A percentile compares a stretch with the other conserved stretches of the same genome.
Evolutionary conservation across 2,329 filamentous ascomycete species (phyloP).

Genomic region (Chrysoporthe deuterocubensis): DNA sequence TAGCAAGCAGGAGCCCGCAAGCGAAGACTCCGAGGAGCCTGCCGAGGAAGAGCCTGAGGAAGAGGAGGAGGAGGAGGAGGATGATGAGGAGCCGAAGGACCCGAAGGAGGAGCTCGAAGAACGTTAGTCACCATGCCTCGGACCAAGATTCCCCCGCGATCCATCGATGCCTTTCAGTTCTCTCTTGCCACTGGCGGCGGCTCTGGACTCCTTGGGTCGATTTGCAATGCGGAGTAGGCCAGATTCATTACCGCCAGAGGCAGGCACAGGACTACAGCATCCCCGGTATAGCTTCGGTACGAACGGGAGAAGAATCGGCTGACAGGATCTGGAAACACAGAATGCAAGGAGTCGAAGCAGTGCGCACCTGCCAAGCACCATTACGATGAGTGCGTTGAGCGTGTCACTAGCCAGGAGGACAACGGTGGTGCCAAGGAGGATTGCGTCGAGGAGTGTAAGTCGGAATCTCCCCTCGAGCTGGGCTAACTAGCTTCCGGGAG

Average conservation of each 20-base stretch:
- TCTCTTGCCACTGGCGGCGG: background rate
- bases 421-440: constrained; percentile 80
- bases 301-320: constrained; percentile 12
- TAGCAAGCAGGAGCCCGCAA: constrained; percentile 40
- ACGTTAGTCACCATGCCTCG: constrained; percentile 65
- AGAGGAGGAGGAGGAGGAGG: constrained; percentile 79
- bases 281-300: background rate
- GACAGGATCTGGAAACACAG: constrained; percentile 52
- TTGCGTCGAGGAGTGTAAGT: constrained; percentile 99
- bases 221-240: background rate
- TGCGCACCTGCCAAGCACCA: constrained; percentile 94
- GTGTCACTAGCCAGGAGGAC: constrained; percentile 74
- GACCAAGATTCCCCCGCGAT: background rate
- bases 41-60: constrained; percentile 48
- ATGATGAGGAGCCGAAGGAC: constrained; percentile 81
- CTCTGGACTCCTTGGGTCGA: background rate
- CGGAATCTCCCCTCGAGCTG: background rate
- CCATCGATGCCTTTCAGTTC: background rate
- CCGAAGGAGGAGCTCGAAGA: constrained; percentile 88
- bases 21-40: constrained; percentile 55
- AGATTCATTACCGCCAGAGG: background rate
- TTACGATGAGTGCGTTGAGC: constrained; percentile 97
- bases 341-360: constrained; percentile 84
- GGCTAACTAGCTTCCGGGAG: background rate
- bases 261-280: background rate